phyloP scores from a whole-genome alignment of 257 asterid genomes.

The Ballota nigra region DNA sequence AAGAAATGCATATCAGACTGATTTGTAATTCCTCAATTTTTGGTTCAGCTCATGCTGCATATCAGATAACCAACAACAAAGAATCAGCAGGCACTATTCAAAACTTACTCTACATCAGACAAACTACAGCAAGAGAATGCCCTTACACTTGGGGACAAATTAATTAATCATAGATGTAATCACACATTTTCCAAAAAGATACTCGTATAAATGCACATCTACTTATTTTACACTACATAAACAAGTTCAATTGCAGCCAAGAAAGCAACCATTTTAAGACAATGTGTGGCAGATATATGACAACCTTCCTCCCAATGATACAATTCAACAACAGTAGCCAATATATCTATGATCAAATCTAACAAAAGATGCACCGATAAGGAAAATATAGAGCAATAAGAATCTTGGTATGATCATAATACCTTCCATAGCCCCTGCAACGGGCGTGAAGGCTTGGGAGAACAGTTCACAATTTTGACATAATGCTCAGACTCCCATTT shows the following conservation, averaged over 20 bases:
- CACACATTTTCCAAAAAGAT: neutral
- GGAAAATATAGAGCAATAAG: neutral
- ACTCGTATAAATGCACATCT: neutral
- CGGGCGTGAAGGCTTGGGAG: slow-evolving; percentile 66
- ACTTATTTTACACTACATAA: neutral
- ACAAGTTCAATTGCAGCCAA: neutral
- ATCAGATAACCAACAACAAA: neutral
- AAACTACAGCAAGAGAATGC: neutral
- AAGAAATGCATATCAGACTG: neutral
- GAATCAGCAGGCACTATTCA: neutral
- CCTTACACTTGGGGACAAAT: neutral
- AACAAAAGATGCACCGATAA: neutral
- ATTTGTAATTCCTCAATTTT: neutral
- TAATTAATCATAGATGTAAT: neutral
- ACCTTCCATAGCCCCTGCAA: slow-evolving; percentile 99
- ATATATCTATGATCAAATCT: neutral
- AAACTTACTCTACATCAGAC: neutral
- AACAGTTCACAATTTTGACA: slow-evolving; percentile 68
- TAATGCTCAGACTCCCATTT: slow-evolving; percentile 74
- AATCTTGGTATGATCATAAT: slow-evolving; percentile 7
- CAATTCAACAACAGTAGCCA: neutral
- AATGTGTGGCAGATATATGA: slow-evolving; percentile 9
- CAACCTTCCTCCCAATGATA: neutral
- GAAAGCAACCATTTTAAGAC: neutral
- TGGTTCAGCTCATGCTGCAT: neutral